Conservation (phyloP, 2,329 filamentous ascomycete species). For the Alternaria conjuncta region DNA sequence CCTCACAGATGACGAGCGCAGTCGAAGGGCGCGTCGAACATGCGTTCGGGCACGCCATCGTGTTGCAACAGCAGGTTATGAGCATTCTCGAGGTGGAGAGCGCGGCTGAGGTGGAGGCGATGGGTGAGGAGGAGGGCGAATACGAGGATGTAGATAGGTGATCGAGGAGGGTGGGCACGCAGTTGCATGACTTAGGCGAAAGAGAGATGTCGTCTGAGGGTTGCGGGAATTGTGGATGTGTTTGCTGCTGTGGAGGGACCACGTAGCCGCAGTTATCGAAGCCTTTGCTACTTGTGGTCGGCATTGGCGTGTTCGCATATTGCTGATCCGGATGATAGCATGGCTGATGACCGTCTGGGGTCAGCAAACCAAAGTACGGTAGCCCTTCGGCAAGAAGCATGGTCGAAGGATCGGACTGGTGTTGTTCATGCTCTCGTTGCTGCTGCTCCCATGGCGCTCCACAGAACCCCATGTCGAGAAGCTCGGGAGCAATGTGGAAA, state of each 20-base stretch:
- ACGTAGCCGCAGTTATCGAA: neutral
- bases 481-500: conserved; percentile 3
- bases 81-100: conserved; percentile 3
- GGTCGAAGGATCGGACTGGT: neutral
- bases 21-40: conserved; percentile 5
- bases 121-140: neutral
- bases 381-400: neutral
- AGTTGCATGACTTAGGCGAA: conserved; percentile 1
- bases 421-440: neutral
- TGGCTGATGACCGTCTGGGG: neutral
- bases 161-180: conserved; percentile 1
- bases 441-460: conserved; percentile 5
- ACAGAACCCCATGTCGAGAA: conserved; percentile 1
- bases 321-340: conserved; percentile 2
- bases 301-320: neutral
- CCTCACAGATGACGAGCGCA: conserved; percentile 6
- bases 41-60: conserved; percentile 1
- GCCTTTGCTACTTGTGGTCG: neutral
- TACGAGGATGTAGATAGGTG: neutral
- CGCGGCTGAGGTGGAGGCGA: neutral
- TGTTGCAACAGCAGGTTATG: conserved; percentile 1
- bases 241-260: neutral
- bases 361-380: conserved; percentile 9
- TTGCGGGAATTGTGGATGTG: neutral
- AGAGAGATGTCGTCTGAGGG: neutral